A percentile compares a stretch with the other conserved stretches of the same genome.
phyloP scores from a whole-genome alignment of 768 basidiomycete species.

The Kwoniella sp. region DNA sequence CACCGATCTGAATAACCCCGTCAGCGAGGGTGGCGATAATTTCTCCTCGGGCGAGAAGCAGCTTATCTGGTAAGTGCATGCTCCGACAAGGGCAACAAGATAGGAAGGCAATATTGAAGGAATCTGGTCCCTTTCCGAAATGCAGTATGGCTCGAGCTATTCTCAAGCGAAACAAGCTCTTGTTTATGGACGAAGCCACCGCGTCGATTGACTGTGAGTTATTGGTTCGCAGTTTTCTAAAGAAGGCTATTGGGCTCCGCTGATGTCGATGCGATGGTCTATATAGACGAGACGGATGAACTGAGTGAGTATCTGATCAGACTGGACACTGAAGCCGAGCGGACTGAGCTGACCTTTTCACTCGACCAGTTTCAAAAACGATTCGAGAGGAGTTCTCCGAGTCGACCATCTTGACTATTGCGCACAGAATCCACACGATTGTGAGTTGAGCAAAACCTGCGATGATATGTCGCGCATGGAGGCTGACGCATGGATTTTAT shows the following conservation, averaged over 20 bases:
- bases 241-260: no score
- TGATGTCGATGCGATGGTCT: not conserved
- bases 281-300: slow-evolving; percentile 78
- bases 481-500: slow-evolving; percentile 11
- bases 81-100: not conserved
- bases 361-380: slow-evolving; percentile 49
- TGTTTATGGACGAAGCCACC: slow-evolving; percentile 79
- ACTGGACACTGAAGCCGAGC: not conserved
- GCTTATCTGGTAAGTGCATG: slow-evolving; percentile 62
- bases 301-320: slow-evolving; percentile 67
- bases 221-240: no score
- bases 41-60: slow-evolving; percentile 77
- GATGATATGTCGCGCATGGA: not conserved
- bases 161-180: slow-evolving; percentile 71
- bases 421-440: slow-evolving; percentile 76
- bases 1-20: slow-evolving; percentile 44
- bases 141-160: slow-evolving; percentile 80
- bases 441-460: slow-evolving; percentile 59
- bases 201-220: slow-evolving; percentile 69
- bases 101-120: no score
- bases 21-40: slow-evolving; percentile 78
- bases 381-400: slow-evolving; percentile 64
- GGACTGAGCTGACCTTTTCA: not conserved
- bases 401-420: slow-evolving; percentile 80
- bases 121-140: not conserved